Conservation (phyloP, 129 eudicot species). For the Arctium minus region DNA sequence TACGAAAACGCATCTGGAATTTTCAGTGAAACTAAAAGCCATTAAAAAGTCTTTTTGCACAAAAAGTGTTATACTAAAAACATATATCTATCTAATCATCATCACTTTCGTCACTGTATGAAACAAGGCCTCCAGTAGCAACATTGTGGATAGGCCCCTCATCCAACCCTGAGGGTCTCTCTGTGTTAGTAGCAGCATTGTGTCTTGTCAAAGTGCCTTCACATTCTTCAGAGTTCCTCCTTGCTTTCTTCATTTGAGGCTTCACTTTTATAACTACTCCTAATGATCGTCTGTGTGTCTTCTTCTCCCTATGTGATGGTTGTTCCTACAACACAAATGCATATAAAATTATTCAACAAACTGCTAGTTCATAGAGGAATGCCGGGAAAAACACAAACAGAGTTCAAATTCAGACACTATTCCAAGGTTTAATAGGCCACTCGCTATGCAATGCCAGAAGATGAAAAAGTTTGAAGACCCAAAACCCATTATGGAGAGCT, state of each 20-base stretch:
- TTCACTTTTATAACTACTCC: slow-evolving; percentile 71
- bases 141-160: background rate
- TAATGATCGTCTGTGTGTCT: slow-evolving; percentile 35
- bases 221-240: slow-evolving; percentile 29
- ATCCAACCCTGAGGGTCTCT: background rate
- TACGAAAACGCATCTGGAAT: background rate
- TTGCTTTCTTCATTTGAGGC: slow-evolving; percentile 76
- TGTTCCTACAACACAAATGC: slow-evolving; percentile 38
- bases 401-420: background rate
- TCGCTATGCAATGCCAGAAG: background rate
- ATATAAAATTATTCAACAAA: background rate
- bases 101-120: slow-evolving; percentile 83
- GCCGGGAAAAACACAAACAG: background rate
- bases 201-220: background rate
- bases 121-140: slow-evolving; percentile 56
- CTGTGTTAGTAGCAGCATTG: background rate
- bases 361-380: background rate
- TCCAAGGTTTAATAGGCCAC: no score
- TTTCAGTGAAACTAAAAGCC: background rate
- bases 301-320: slow-evolving; percentile 41
- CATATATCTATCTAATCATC: slow-evolving; percentile 32
- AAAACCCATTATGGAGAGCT: no score
- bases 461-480: background rate
- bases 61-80: background rate
- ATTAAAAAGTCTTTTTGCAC: background rate